Evolutionary conservation across 495 filamentous ascomycete genomes (phyloP).

Genomic region (Oleoguttula mirabilis): DNA sequence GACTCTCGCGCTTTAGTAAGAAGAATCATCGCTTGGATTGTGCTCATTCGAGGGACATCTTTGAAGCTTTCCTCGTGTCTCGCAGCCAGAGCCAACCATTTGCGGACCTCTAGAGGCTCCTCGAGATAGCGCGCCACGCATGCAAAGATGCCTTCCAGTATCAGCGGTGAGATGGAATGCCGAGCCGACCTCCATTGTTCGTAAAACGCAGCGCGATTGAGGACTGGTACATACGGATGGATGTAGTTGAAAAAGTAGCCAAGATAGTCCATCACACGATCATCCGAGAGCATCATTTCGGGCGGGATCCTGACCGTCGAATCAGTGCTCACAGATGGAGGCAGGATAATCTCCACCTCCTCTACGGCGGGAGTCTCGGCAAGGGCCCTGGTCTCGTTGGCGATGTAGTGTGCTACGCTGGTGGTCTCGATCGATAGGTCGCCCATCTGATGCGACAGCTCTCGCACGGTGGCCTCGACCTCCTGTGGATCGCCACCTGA

Average conservation of each 20-base stretch:
- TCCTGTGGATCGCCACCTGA: conserved; percentile 19
- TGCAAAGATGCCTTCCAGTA: conserved; percentile 92
- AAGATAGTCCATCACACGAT: conserved; percentile 74
- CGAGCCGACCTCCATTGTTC: conserved; percentile 85
- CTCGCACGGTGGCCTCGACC: conserved; percentile 13
- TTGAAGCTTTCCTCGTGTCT: conserved; percentile 93
- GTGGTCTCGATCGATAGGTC: conserved; percentile 78
- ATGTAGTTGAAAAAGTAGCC: conserved; percentile 86
- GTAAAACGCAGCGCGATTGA: conserved; percentile 75
- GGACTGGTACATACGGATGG: conserved; percentile 90
- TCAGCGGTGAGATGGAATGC: conserved; percentile 75
- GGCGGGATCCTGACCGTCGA: conserved; percentile 77
- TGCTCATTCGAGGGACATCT: conserved; percentile 86
- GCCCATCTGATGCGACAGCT: conserved; percentile 65
- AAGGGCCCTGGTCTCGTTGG: conserved; percentile 55
- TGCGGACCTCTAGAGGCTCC: conserved; percentile 70
- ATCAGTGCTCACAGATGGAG: conserved; percentile 54
- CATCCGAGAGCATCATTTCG: conserved; percentile 84
- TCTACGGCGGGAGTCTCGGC: conserved; percentile 66
- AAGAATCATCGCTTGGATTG: conserved; percentile 81
- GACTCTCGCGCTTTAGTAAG: conserved; percentile 86
- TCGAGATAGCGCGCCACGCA: conserved; percentile 75
- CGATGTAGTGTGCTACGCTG: conserved; percentile 79
- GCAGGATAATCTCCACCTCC: conserved; percentile 51
- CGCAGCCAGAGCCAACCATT: conserved; percentile 88